Percentiles rank a stretch among this genome's conserved stretches.
phyloP scores from a whole-genome alignment of 208 protist genomes.

The Wallacemonas collosoma region DNA sequence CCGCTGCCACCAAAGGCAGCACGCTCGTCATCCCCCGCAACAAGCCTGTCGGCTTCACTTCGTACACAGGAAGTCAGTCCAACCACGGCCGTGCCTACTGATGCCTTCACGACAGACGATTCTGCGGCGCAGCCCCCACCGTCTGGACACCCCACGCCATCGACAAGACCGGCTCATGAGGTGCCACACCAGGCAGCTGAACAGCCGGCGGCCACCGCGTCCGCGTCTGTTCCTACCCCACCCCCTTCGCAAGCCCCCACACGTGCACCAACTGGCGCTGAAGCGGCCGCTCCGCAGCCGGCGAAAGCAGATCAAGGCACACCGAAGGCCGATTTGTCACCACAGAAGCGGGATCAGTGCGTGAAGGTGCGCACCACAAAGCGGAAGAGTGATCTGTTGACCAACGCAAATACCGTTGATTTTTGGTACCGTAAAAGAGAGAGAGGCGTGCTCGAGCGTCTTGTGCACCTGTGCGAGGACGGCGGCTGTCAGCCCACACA shows the following conservation, averaged over 20 bases:
- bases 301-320: not conserved
- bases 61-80: too few relatives aligned
- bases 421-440: conserved; percentile 44
- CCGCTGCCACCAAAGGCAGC: too few relatives aligned
- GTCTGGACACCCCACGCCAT: too few relatives aligned
- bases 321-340: not conserved
- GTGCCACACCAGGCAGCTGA: too few relatives aligned
- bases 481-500: not conserved
- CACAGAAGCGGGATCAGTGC: not conserved
- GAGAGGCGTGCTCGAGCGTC: conserved; percentile 26
- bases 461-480: conserved; percentile 22
- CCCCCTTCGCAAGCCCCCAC: not conserved
- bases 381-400: not conserved
- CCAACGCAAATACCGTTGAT: conserved; percentile 12
- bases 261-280: not conserved
- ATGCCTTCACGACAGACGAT: too few relatives aligned
- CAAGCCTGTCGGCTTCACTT: too few relatives aligned
- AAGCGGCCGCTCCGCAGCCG: not conserved
- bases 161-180: too few relatives aligned
- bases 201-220: too few relatives aligned
- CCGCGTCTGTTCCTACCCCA: too few relatives aligned
- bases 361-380: not conserved
- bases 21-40: too few relatives aligned
- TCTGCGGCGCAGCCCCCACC: too few relatives aligned
- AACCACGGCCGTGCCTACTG: too few relatives aligned